Percentiles rank a stretch among this genome's conserved stretches.
phyloP scores from a whole-genome alignment of 1,284 basidiomycete species.

The Cutaneotrichosporon sp. region DNA sequence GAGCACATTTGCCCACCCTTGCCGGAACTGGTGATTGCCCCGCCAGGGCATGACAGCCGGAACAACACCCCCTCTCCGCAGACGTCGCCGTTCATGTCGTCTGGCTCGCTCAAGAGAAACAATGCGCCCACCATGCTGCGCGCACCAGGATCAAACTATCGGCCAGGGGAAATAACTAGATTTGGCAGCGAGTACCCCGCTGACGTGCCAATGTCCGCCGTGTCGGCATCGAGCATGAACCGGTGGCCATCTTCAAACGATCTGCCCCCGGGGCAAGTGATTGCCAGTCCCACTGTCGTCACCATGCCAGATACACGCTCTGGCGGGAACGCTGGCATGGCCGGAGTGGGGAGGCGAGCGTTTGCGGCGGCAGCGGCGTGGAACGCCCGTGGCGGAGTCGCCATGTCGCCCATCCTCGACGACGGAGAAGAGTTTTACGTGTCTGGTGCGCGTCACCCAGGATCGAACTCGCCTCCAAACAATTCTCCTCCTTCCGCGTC shows the following conservation, averaged over 20 bases:
- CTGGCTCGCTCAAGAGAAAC: background rate
- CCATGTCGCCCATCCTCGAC: conserved; percentile 12
- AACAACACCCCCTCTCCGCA: background rate
- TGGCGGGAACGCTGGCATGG: conserved; percentile 80
- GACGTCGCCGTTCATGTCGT: conserved; percentile 6
- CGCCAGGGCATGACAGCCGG: too few species aligned
- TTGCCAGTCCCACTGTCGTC: conserved; percentile 7
- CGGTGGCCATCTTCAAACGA: conserved; percentile 16
- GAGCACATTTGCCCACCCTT: conserved; percentile 60
- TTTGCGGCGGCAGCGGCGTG: conserved; percentile 66
- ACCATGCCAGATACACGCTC: conserved; percentile 59
- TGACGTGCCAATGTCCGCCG: conserved; percentile 13
- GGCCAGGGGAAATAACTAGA: background rate
- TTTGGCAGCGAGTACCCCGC: conserved; percentile 11
- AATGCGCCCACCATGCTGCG: conserved; percentile 1
- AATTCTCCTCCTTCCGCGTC: too few species aligned
- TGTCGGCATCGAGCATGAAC: conserved; percentile 4
- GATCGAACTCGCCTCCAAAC: background rate
- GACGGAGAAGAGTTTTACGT: background rate
- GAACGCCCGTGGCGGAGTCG: conserved; percentile 41
- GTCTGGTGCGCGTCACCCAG: background rate
- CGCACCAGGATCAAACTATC: background rate
- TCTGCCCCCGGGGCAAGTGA: too few species aligned
- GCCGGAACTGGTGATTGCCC: background rate
- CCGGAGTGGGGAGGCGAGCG: conserved; percentile 75